These are phyloP conservation scores for Tuber microsphaerosporum DNA, from an alignment of 495 filamentous ascomycete genomes.

Conservation along the genomic window DNA sequence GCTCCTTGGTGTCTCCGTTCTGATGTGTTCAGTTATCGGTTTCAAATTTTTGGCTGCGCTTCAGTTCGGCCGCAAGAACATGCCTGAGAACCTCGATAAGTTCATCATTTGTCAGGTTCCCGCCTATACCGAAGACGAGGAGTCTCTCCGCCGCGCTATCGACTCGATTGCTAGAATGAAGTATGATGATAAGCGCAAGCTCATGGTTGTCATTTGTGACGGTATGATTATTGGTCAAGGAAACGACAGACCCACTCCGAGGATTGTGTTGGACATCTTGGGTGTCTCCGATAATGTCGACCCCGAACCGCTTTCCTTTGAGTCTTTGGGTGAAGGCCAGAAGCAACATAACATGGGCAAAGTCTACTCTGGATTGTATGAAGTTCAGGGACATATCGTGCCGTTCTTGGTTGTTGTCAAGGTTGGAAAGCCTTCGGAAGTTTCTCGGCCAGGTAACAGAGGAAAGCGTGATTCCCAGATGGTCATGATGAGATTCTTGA, in stretches of 20 bases:
- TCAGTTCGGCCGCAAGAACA: slow-evolving; percentile 83
- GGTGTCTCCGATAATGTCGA: slow-evolving; percentile 89
- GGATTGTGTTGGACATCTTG: slow-evolving; percentile 94
- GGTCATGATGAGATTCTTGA: slow-evolving; percentile 95
- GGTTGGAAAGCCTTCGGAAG: slow-evolving; percentile 93
- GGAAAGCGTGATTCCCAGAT: slow-evolving; percentile 99
- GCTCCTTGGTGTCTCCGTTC: slow-evolving; percentile 76
- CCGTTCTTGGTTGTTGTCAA: slow-evolving; percentile 97
- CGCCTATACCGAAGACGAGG: slow-evolving; percentile 96
- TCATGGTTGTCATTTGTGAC: slow-evolving; percentile 88
- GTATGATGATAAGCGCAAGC: slow-evolving; percentile 97
- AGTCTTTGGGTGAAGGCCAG: slow-evolving; percentile 89
- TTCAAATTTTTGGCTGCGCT: slow-evolving; percentile 97
- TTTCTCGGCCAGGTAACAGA: slow-evolving; percentile 91
- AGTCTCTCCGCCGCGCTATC: slow-evolving; percentile 90
- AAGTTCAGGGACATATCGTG: slow-evolving; percentile 95
- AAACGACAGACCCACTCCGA: slow-evolving; percentile 89
- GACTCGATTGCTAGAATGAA: slow-evolving; percentile 92
- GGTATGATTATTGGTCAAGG: slow-evolving; percentile 99
- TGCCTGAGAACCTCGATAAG: slow-evolving; percentile 93
- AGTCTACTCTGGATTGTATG: slow-evolving; percentile 93
- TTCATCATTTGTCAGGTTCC: slow-evolving; percentile 98
- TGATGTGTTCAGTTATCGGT: slow-evolving; percentile 71
- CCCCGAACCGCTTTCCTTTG: slow-evolving; percentile 95
- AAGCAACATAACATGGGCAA: slow-evolving; percentile 99